Conservation (phyloP, 208 protist genomes). For the Leishmania arabica region DNA sequence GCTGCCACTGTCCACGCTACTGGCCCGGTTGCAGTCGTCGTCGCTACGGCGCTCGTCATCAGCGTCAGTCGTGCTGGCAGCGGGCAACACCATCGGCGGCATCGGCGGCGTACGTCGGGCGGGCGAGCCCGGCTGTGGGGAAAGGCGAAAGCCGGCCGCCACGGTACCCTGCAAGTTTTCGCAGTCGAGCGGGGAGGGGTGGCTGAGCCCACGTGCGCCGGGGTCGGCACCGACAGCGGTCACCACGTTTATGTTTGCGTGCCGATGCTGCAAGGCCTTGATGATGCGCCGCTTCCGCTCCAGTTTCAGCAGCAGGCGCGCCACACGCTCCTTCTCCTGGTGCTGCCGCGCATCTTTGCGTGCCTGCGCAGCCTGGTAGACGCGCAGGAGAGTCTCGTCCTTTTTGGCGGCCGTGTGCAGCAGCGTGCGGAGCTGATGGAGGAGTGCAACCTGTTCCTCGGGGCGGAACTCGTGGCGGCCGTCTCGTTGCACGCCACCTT, state of each 20-base stretch:
- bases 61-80: background rate
- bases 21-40: background rate
- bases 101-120: constrained; percentile 23
- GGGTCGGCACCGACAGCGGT: background rate
- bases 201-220: constrained; percentile 5
- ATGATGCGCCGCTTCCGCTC: constrained; percentile 32
- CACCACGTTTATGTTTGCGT: constrained; percentile 2
- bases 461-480: constrained; percentile 8
- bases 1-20: constrained; percentile 10
- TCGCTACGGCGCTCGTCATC: constrained; percentile 12
- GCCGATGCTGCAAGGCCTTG: constrained; percentile 23
- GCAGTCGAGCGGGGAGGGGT: constrained; percentile 15
- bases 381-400: constrained; percentile 61
- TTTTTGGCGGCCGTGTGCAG: constrained; percentile 58
- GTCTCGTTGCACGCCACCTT: background rate
- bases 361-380: constrained; percentile 44
- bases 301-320: constrained; percentile 26
- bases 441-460: constrained; percentile 25
- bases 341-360: constrained; percentile 32
- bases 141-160: constrained; percentile 9
- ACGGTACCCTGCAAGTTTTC: constrained; percentile 17
- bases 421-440: constrained; percentile 48
- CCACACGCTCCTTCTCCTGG: constrained; percentile 24
- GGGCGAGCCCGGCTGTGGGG: constrained; percentile 27
- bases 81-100: constrained; percentile 27